These are phyloP conservation scores for Clonostachys rosea DNA, from an alignment of 2,329 filamentous ascomycete species.

Conservation along the genomic window DNA sequence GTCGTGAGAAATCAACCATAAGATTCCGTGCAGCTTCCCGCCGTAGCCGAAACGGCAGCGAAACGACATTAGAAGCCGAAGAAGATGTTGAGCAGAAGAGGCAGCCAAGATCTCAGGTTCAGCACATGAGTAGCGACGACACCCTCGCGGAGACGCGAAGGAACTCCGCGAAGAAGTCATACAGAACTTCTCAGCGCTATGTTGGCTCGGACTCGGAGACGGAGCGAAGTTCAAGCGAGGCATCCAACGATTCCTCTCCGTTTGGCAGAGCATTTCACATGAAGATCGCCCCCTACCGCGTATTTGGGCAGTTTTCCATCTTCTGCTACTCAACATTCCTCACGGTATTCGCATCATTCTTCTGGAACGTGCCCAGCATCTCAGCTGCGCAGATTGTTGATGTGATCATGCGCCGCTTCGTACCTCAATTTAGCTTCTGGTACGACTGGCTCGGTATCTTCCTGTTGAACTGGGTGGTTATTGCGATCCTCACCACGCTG, in stretches of 20 bases:
- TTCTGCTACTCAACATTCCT: conserved; percentile 43
- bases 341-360: conserved; percentile 38
- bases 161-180: conserved; percentile 1
- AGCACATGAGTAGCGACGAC: conserved; percentile 15
- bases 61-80: conserved; percentile 10
- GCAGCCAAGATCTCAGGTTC: conserved; percentile 2
- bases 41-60: conserved; percentile 9
- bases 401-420: conserved; percentile 15
- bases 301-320: conserved; percentile 40
- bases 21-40: neutral
- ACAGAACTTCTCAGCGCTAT: conserved; percentile 1
- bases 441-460: conserved; percentile 31
- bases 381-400: conserved; percentile 40
- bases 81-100: neutral
- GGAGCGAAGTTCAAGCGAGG: conserved; percentile 3
- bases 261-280: conserved; percentile 54
- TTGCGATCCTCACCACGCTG: conserved; percentile 33
- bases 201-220: conserved; percentile 10
- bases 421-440: conserved; percentile 13
- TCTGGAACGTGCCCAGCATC: conserved; percentile 45
- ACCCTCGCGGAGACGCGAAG: conserved; percentile 10
- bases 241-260: conserved; percentile 23
- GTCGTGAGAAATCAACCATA: neutral
- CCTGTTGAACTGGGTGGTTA: conserved; percentile 27
- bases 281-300: conserved; percentile 41